A percentile compares a stretch with the other conserved stretches of the same genome.
phyloP scores from a whole-genome alignment of 2,329 filamentous ascomycete species.

The Colletotrichum eleusines region DNA sequence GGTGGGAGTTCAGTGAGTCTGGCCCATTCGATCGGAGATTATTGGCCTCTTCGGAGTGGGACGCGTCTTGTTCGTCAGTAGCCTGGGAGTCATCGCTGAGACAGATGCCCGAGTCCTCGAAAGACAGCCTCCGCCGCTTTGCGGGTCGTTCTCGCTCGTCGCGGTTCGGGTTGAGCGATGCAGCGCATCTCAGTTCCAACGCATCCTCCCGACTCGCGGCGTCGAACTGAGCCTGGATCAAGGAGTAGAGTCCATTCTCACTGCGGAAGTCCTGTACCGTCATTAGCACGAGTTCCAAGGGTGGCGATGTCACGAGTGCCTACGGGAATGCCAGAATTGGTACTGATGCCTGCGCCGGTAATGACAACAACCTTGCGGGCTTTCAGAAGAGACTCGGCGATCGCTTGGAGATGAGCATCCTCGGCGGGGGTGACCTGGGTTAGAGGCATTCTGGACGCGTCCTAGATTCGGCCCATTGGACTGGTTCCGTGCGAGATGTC shows the following conservation, averaged over 20 bases:
- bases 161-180: conserved; percentile 36
- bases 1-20: too few species aligned
- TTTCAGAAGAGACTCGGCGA: conserved; percentile 73
- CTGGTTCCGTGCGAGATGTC: conserved; percentile 11
- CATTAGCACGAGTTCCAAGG: conserved; percentile 42
- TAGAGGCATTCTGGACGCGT: conserved; percentile 65
- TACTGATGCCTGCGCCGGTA: conserved; percentile 80
- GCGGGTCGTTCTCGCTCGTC: conserved; percentile 43
- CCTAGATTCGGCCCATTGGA: conserved; percentile 38
- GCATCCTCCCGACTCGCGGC: conserved; percentile 54
- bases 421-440: conserved; percentile 65
- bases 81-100: conserved; percentile 27
- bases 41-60: neutral
- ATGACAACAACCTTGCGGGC: conserved; percentile 78
- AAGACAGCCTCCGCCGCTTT: conserved; percentile 53
- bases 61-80: neutral
- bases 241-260: conserved; percentile 77
- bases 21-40: neutral
- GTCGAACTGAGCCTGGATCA: conserved; percentile 77
- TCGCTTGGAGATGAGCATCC: conserved; percentile 68
- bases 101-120: conserved; percentile 42
- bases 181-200: neutral
- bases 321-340: conserved; percentile 81
- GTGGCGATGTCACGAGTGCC: conserved; percentile 44
- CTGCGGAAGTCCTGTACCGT: conserved; percentile 74